A percentile compares a stretch with the other conserved stretches of the same genome.
Evolutionary conservation across 192 early-diverging fungal genomes (phyloP).

Genomic region (Cetraspora pellucida): DNA sequence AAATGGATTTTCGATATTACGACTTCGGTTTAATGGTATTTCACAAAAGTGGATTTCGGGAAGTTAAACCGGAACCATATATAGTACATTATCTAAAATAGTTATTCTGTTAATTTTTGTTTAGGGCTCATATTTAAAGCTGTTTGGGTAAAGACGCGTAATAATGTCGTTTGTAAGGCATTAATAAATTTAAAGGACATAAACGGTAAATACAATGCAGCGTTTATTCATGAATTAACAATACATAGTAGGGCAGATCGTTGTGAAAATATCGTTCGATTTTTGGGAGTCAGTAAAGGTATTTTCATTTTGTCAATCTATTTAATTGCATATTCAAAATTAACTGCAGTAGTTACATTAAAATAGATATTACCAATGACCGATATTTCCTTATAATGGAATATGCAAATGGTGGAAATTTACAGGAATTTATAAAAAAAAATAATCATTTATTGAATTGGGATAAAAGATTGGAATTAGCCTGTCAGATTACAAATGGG

Average conservation of each 20-base stretch:
- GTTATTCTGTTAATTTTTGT: too few relatives aligned
- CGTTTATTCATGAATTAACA: background rate
- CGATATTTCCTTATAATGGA: background rate
- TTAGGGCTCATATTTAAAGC: background rate
- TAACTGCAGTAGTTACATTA: background rate
- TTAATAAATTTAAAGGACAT: background rate
- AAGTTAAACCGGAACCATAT: too few relatives aligned
- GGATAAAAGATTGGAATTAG: background rate
- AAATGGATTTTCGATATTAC: too few relatives aligned
- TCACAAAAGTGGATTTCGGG: too few relatives aligned
- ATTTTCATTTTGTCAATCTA: background rate
- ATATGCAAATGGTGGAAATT: background rate
- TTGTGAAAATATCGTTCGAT: background rate
- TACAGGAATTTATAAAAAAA: background rate
- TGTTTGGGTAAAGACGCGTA: background rate
- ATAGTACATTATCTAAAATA: too few relatives aligned
- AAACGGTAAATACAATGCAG: background rate
- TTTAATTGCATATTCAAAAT: background rate
- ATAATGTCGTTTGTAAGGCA: background rate
- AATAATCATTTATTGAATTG: background rate
- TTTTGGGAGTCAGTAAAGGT: slow-evolving; percentile 5
- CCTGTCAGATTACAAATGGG: background rate
- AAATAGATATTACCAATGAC: background rate
- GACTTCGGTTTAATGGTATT: too few relatives aligned
- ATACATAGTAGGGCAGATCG: background rate